Percentiles rank a stretch among this genome's conserved stretches.
Evolutionary conservation across 768 basidiomycete species (phyloP).

Genomic region (Coprinopsis sp.): DNA sequence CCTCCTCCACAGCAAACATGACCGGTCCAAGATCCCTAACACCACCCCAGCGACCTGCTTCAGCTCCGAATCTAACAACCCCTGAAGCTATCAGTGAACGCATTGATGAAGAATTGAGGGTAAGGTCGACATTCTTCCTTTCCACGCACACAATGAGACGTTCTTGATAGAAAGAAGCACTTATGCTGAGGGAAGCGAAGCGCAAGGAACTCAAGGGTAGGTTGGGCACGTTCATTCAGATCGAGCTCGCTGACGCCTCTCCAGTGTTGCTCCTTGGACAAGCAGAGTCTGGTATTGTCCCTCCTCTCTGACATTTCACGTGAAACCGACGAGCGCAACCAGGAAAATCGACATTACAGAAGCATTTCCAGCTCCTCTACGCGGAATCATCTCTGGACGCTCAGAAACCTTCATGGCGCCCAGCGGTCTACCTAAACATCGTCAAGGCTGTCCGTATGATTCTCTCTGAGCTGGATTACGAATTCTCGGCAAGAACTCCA

Average conservation of each 20-base stretch:
- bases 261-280: slow-evolving; percentile 74
- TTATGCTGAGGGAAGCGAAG: slow-evolving; percentile 22
- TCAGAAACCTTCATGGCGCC: slow-evolving; percentile 72
- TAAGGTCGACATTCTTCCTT: not conserved
- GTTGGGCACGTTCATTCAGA: slow-evolving; percentile 1
- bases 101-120: slow-evolving; percentile 16
- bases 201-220: slow-evolving; percentile 47
- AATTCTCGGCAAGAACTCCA: slow-evolving; percentile 32
- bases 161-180: slow-evolving; percentile 12
- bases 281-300: slow-evolving; percentile 53
- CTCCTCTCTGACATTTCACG: not conserved
- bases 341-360: slow-evolving; percentile 81
- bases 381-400: slow-evolving; percentile 64
- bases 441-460: slow-evolving; percentile 75
- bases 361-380: slow-evolving; percentile 81
- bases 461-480: slow-evolving; percentile 64
- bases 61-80: slow-evolving; percentile 9
- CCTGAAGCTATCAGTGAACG: slow-evolving; percentile 7
- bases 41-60: slow-evolving; percentile 4
- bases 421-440: slow-evolving; percentile 80
- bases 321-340: not conserved
- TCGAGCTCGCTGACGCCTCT: not conserved
- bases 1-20: not conserved
- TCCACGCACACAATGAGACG: not conserved
- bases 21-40: not conserved